Conservation (phyloP, 441 rosid species). For the Viola pubescens region DNA sequence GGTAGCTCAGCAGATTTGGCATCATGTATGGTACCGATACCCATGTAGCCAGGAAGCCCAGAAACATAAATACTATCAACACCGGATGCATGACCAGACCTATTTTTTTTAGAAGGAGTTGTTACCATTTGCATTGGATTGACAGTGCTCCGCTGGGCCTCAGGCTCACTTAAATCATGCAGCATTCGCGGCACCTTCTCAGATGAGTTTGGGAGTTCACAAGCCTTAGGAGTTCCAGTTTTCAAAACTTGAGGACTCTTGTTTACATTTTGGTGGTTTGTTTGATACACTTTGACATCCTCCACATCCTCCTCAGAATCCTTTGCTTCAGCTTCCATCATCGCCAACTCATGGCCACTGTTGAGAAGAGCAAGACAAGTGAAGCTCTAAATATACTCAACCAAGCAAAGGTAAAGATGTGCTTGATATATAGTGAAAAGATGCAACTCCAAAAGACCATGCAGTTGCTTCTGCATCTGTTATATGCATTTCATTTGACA, state of each 20-base stretch:
- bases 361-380: constrained; percentile 7
- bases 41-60: constrained; percentile 22
- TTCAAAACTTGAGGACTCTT: constrained; percentile 43
- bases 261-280: constrained; percentile 19
- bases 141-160: constrained; percentile 19
- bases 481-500: no score
- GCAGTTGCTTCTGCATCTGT: no score
- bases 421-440: no score
- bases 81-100: constrained; percentile 26
- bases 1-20: constrained; percentile 20
- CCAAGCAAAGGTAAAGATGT: background rate
- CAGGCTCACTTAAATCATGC: constrained; percentile 18
- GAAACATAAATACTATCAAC: constrained; percentile 17
- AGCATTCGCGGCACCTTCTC: constrained; percentile 22
- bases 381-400: background rate
- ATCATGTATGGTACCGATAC: constrained; percentile 18
- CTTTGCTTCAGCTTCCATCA: constrained; percentile 77
- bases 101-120: constrained; percentile 28
- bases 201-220: constrained; percentile 25
- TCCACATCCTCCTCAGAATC: constrained; percentile 88
- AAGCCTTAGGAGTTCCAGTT: constrained; percentile 25
- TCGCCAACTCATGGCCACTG: constrained; percentile 81
- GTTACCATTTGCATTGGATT: constrained; percentile 21
- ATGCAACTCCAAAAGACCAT: no score
- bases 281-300: constrained; percentile 34